phyloP scores from a whole-genome alignment of 345 rosid species.

The Schrenkiella parvula region DNA sequence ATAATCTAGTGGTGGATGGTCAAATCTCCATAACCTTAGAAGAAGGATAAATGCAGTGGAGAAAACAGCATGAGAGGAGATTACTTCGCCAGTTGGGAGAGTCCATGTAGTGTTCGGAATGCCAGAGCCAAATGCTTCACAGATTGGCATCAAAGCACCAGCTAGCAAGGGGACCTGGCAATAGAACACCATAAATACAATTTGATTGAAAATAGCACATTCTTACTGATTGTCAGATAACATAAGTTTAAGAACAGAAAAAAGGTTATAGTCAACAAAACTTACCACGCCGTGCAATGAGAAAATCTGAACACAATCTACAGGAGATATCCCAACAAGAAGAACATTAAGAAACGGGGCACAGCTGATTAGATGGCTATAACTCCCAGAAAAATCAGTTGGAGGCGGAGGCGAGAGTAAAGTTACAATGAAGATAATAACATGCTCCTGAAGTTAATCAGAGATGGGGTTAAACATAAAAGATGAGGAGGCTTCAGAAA shows the following conservation, averaged over 20 bases:
- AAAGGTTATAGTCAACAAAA: constrained; percentile 19
- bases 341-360: constrained; percentile 83
- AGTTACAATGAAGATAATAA: constrained; percentile 58
- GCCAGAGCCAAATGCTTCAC: constrained; percentile 87
- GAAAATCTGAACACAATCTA: constrained; percentile 82
- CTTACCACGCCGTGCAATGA: constrained; percentile 90
- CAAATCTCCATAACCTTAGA: constrained; percentile 84
- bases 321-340: constrained; percentile 81
- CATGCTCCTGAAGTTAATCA: constrained; percentile 71
- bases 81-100: constrained; percentile 72
- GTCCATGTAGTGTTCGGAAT: constrained; percentile 57
- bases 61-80: constrained; percentile 74
- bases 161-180: constrained; percentile 84
- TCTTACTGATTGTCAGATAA: not conserved
- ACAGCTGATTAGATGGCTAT: constrained; percentile 67
- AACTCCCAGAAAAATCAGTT: constrained; percentile 61
- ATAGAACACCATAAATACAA: constrained; percentile 16
- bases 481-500: constrained; percentile 5
- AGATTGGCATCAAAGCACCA: constrained; percentile 81
- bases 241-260: not conserved
- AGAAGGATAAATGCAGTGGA: constrained; percentile 86
- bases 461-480: constrained; percentile 14
- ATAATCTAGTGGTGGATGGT: constrained; percentile 73
- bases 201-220: constrained; percentile 6
- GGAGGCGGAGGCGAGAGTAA: constrained; percentile 80